Conservation (phyloP, 345 rosid genomes). For the Atalantia buxifolia region DNA sequence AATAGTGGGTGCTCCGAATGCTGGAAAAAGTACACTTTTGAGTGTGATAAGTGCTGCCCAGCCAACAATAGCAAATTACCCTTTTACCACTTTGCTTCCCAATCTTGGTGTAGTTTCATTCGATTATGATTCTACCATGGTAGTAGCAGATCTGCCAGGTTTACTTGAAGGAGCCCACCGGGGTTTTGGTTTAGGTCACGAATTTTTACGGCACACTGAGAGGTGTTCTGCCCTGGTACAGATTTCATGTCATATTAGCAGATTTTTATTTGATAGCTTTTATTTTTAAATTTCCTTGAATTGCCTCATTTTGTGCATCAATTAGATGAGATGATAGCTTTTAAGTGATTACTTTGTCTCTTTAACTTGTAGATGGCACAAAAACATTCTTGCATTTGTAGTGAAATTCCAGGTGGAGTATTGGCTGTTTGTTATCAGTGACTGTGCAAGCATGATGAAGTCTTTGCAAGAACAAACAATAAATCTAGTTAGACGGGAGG, state of each 20-base stretch:
- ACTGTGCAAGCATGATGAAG: not conserved
- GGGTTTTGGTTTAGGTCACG: slow-evolving; percentile 93
- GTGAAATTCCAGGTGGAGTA: not conserved
- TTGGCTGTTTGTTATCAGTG: not conserved
- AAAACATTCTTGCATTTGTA: not conserved
- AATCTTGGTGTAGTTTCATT: slow-evolving; percentile 95
- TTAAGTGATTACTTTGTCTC: not conserved
- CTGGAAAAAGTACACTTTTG: slow-evolving; percentile 89
- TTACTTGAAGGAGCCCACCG: slow-evolving; percentile 95
- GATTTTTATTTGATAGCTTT: not conserved
- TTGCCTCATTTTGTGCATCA: not conserved
- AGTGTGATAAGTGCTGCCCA: slow-evolving; percentile 89
- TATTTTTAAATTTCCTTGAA: not conserved
- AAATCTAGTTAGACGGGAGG: not conserved
- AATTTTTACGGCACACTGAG: slow-evolving; percentile 87
- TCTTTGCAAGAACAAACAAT: not conserved
- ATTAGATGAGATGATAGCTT: not conserved
- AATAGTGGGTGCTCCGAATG: slow-evolving; percentile 92
- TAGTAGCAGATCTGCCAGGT: slow-evolving; percentile 96
- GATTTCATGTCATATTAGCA: slow-evolving; percentile 17
- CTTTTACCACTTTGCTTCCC: slow-evolving; percentile 91
- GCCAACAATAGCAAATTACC: slow-evolving; percentile 85
- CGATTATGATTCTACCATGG: slow-evolving; percentile 84
- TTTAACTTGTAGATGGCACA: not conserved
- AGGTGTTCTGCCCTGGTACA: slow-evolving; percentile 92